These are phyloP conservation scores for Glarea lozoyensis DNA, from an alignment of 495 filamentous ascomycete species.

Conservation along the genomic window DNA sequence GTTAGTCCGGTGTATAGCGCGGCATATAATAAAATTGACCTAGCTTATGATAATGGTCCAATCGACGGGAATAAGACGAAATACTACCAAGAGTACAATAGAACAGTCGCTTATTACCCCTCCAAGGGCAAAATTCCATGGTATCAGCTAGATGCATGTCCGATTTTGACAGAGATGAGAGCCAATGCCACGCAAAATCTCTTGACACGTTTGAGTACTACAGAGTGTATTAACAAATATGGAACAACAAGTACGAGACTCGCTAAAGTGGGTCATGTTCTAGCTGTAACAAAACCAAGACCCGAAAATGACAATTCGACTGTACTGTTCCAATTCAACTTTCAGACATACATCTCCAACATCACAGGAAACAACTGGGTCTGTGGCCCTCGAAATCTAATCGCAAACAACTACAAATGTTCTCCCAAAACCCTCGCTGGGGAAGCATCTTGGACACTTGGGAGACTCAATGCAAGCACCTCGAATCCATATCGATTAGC, in stretches of 20 bases:
- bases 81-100: too few species aligned
- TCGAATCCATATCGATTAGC: background rate
- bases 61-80: too few species aligned
- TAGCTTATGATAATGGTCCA: too few species aligned
- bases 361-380: slow-evolving; percentile 9
- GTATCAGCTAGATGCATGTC: too few species aligned
- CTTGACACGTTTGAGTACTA: slow-evolving; percentile 2
- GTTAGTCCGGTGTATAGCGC: too few species aligned
- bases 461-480: background rate
- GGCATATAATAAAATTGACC: too few species aligned
- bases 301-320: background rate
- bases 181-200: too few species aligned
- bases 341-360: slow-evolving; percentile 3
- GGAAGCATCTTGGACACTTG: background rate
- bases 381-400: background rate
- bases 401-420: slow-evolving; percentile 9
- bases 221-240: slow-evolving; percentile 8
- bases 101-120: too few species aligned
- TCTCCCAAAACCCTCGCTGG: background rate
- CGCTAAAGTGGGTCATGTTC: background rate
- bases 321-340: slow-evolving; percentile 6
- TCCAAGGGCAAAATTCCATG: too few species aligned
- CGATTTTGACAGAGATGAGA: too few species aligned
- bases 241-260: slow-evolving; percentile 1
- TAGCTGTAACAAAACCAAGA: slow-evolving; percentile 1